Conservation (phyloP, 2,329 filamentous ascomycete species). For the Rhinocladiella similis region DNA sequence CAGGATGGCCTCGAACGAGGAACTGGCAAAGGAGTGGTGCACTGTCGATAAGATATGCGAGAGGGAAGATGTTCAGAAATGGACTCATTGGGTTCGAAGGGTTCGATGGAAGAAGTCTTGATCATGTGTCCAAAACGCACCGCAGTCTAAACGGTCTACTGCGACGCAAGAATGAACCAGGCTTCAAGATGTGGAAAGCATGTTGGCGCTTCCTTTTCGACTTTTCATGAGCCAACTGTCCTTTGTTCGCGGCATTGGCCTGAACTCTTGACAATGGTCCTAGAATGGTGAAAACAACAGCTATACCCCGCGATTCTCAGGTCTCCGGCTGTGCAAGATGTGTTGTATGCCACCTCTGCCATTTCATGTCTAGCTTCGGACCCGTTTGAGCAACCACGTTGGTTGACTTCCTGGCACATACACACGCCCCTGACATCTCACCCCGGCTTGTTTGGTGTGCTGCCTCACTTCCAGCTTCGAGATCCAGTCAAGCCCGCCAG, state of each 20-base stretch:
- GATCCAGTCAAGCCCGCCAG: too few species aligned
- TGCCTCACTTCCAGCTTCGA: too few species aligned
- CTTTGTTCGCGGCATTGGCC: too few species aligned
- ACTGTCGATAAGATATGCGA: conserved; percentile 70
- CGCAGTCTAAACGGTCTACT: too few species aligned
- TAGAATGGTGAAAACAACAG: too few species aligned
- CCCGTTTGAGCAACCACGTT: neutral
- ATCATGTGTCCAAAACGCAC: neutral
- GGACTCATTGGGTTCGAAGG: conserved; percentile 70
- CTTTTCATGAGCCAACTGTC: too few species aligned
- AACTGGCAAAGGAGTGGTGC: conserved; percentile 70
- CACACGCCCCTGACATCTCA: neutral
- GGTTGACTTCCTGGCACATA: neutral
- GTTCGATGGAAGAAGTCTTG: conserved; percentile 70
- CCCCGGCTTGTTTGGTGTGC: neutral
- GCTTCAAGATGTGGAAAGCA: too few species aligned
- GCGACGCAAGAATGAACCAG: too few species aligned
- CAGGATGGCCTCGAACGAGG: conserved; percentile 72
- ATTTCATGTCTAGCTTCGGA: neutral
- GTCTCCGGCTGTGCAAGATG: neutral
- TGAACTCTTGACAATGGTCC: too few species aligned
- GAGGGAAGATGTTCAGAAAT: conserved; percentile 70
- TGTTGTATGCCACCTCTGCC: too few species aligned
- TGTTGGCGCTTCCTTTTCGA: too few species aligned
- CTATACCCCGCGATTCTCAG: neutral